These are phyloP conservation scores for Citrus reticulata DNA, from an alignment of 345 rosid species.

Conservation along the genomic window DNA sequence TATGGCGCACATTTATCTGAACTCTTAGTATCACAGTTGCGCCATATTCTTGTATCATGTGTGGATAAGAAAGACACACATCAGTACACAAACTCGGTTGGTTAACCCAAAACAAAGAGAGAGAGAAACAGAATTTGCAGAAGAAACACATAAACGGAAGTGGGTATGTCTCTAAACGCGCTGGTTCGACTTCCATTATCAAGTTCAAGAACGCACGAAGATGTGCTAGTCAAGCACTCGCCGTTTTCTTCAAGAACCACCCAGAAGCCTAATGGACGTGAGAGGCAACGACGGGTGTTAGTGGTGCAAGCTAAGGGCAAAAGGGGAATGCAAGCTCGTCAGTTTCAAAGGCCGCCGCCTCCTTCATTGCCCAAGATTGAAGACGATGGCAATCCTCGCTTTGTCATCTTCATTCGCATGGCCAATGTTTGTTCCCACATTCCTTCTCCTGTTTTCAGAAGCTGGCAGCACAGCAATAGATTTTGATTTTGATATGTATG, in stretches of 20 bases:
- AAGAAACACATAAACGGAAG: constrained; percentile 42
- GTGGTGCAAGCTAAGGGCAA: constrained; percentile 86
- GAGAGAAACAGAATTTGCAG: neutral
- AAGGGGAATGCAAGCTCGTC: constrained; percentile 77
- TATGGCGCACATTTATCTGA: constrained; percentile 12
- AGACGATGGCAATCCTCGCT: constrained; percentile 91
- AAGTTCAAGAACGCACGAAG: constrained; percentile 44
- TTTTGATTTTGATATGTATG: neutral
- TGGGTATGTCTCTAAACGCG: constrained; percentile 72
- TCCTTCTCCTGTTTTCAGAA: neutral
- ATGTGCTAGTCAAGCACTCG: constrained; percentile 51
- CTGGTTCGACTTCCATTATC: constrained; percentile 61
- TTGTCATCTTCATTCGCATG: constrained; percentile 86
- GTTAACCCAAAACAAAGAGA: neutral
- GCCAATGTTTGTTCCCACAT: constrained; percentile 59
- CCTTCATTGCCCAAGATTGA: constrained; percentile 89
- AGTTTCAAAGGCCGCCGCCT: constrained; percentile 57
- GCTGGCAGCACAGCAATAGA: neutral
- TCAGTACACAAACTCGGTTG: neutral
- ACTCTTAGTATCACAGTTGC: neutral
- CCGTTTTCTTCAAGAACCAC: constrained; percentile 43
- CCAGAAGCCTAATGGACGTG: constrained; percentile 15
- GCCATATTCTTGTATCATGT: neutral
- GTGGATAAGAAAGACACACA: constrained; percentile 31
- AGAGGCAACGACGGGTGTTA: constrained; percentile 24